Conservation (phyloP, 176 grass and related monocot species). For the Ananas comosus region DNA sequence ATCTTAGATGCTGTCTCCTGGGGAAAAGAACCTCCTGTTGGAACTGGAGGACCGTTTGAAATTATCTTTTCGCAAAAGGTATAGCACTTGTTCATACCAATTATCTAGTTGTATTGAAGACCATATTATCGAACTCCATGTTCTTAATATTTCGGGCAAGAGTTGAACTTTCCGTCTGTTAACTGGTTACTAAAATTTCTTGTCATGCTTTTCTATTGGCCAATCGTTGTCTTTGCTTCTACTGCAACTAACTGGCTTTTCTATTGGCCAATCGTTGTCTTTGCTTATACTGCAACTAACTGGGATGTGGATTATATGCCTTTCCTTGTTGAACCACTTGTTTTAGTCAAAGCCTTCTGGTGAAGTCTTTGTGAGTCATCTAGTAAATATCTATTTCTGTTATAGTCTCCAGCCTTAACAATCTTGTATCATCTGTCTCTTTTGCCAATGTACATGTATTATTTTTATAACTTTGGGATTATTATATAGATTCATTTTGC, state of each 20-base stretch:
- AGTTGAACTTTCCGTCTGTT: too few species aligned
- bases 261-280: too few species aligned
- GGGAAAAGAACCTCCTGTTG: constrained; percentile 74
- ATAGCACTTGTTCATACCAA: background rate
- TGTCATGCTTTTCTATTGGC: too few species aligned
- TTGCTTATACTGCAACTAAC: too few species aligned
- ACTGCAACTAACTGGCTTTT: too few species aligned
- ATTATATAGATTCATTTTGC: background rate
- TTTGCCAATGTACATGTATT: background rate
- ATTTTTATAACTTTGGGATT: background rate
- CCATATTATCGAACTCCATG: background rate
- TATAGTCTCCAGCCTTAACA: background rate
- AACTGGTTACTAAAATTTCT: too few species aligned
- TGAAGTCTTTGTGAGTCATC: background rate
- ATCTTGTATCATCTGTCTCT: background rate
- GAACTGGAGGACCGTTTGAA: constrained; percentile 75
- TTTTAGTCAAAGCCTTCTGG: too few species aligned
- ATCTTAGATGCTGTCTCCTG: constrained; percentile 70
- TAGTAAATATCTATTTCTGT: background rate
- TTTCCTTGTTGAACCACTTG: too few species aligned
- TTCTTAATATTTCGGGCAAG: background rate
- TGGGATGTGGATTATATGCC: too few species aligned
- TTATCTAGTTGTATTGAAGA: background rate
- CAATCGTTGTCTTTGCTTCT: too few species aligned
- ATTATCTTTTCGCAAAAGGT: constrained; percentile 63